A percentile compares a stretch with the other conserved stretches of the same genome.
Conservation (phyloP, 2,329 filamentous ascomycete genomes). For the Aureobasidium sp. region DNA sequence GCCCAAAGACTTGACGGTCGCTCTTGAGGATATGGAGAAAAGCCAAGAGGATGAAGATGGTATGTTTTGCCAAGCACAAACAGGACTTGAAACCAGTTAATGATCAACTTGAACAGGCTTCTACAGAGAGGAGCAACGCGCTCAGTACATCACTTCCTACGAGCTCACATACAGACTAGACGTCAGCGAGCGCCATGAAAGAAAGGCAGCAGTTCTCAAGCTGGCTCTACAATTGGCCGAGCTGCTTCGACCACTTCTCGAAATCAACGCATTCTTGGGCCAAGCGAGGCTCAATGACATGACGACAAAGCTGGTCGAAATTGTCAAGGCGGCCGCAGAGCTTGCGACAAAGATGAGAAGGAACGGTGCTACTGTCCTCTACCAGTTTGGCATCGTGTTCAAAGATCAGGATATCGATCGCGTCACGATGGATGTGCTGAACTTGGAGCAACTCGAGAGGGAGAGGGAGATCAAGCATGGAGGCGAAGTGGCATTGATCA, state of each 20-base stretch:
- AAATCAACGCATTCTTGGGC: neutral
- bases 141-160: conserved; percentile 16
- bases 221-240: conserved; percentile 18
- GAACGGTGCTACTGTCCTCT: conserved; percentile 21
- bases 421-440: conserved; percentile 25
- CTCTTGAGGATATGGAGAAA: conserved; percentile 34
- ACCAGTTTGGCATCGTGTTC: conserved; percentile 28
- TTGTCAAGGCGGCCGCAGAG: conserved; percentile 21
- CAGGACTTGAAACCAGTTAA: neutral
- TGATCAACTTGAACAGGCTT: conserved; percentile 24
- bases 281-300: neutral
- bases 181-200: neutral
- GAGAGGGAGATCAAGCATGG: conserved; percentile 21
- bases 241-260: conserved; percentile 20
- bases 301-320: conserved; percentile 11
- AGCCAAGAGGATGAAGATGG: conserved; percentile 36
- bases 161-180: neutral
- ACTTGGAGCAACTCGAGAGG: conserved; percentile 22
- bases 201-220: neutral
- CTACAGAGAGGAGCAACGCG: conserved; percentile 22
- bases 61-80: conserved; percentile 1
- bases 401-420: conserved; percentile 29
- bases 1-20: conserved; percentile 18
- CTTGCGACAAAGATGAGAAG: conserved; percentile 23
- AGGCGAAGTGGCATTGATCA: conserved; percentile 25